Percentiles rank a stretch among this genome's conserved stretches.
phyloP scores from a whole-genome alignment of 2,329 filamentous ascomycete species.

The Neocucurbitaria cava region DNA sequence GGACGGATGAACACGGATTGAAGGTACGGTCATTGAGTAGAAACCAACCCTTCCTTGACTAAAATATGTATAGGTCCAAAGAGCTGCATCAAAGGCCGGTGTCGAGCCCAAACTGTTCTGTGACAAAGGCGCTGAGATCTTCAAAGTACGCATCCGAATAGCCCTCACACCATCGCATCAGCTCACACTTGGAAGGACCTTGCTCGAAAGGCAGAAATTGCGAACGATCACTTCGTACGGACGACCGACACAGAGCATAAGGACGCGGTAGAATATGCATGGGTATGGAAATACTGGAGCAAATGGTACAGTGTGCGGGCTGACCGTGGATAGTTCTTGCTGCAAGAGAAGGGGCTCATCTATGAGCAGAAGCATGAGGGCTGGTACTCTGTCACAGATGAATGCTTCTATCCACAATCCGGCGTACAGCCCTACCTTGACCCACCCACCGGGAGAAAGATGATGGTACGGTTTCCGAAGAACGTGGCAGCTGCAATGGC shows the following conservation, averaged over 20 bases:
- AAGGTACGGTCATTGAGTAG: constrained; percentile 61
- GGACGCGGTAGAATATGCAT: constrained; percentile 87
- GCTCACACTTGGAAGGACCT: constrained; percentile 59
- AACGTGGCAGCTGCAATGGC: not conserved
- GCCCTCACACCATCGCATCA: not conserved
- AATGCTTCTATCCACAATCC: constrained; percentile 89
- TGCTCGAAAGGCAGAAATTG: constrained; percentile 71
- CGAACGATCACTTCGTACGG: constrained; percentile 86
- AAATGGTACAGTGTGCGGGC: constrained; percentile 10
- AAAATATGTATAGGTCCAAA: constrained; percentile 71
- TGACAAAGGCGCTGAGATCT: constrained; percentile 81
- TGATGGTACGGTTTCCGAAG: constrained; percentile 64
- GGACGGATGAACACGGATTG: constrained; percentile 97
- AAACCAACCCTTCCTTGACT: not conserved
- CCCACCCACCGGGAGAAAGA: constrained; percentile 80
- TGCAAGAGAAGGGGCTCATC: constrained; percentile 77
- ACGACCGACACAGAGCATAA: constrained; percentile 86
- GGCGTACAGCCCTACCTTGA: constrained; percentile 77
- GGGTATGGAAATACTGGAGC: constrained; percentile 59
- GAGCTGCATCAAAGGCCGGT: constrained; percentile 75
- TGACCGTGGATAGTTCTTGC: constrained; percentile 60
- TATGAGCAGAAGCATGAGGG: constrained; percentile 88
- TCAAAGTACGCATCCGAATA: constrained; percentile 59
- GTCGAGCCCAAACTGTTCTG: constrained; percentile 84
- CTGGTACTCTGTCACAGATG: constrained; percentile 97